phyloP scores from a whole-genome alignment of 2,329 filamentous ascomycete species.

The Xylariaceae sp. region DNA sequence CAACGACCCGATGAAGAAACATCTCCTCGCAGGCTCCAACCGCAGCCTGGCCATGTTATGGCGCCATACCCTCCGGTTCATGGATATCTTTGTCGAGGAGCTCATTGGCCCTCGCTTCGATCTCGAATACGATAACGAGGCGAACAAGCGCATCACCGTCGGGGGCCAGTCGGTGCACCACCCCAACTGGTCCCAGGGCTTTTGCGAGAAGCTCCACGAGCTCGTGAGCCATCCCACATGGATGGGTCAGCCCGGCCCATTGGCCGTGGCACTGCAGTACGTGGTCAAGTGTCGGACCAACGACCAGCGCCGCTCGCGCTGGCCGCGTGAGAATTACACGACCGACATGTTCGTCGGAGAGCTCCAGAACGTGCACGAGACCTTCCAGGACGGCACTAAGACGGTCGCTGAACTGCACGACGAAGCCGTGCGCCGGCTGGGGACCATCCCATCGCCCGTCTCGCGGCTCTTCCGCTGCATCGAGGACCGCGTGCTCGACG shows the following conservation, averaged over 20 bases:
- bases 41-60: neutral
- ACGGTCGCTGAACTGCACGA: neutral
- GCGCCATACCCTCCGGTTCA: neutral
- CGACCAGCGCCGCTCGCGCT: slow-evolving; percentile 5
- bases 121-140: slow-evolving; percentile 13
- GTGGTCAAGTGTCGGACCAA: slow-evolving; percentile 7
- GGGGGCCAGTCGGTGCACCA: neutral
- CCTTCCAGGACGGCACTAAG: slow-evolving; percentile 1
- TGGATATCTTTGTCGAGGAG: neutral
- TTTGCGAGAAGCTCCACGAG: slow-evolving; percentile 1
- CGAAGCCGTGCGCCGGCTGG: neutral
- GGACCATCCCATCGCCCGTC: neutral
- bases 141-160: neutral
- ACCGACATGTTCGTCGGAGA: slow-evolving; percentile 3
- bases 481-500: neutral
- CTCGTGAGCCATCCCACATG: slow-evolving; percentile 1
- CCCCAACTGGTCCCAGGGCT: neutral
- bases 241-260: slow-evolving; percentile 2
- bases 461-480: slow-evolving; percentile 1
- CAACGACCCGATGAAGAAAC: neutral
- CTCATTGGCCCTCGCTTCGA: neutral
- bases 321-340: slow-evolving; percentile 4
- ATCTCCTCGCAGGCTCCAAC: neutral
- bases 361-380: neutral
- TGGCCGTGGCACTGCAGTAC: slow-evolving; percentile 5